These are phyloP conservation scores for Acer campestre DNA, from an alignment of 345 rosid species.

Conservation along the genomic window DNA sequence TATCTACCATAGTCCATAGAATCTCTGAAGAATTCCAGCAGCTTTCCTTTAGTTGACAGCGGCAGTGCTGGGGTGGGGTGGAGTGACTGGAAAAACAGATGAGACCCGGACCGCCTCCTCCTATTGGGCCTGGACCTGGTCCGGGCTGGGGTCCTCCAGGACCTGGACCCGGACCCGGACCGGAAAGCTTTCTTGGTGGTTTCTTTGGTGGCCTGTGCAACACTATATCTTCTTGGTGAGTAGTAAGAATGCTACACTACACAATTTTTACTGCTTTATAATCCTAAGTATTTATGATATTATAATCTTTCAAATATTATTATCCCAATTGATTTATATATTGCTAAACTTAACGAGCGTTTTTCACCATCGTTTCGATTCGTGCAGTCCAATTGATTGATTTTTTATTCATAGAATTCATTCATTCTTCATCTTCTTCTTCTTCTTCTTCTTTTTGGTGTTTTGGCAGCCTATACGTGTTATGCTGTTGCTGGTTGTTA, in stretches of 20 bases:
- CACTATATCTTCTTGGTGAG: constrained; percentile 33
- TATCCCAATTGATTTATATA: not conserved
- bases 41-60: not conserved
- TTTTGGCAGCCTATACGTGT: constrained; percentile 26
- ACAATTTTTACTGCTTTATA: not conserved
- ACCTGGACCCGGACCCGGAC: constrained; percentile 14
- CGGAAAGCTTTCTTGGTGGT: constrained; percentile 15
- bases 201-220: constrained; percentile 31
- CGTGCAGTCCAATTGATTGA: too few species aligned
- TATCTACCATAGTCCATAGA: not conserved
- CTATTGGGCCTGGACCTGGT: constrained; percentile 26
- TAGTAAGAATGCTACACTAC: not conserved
- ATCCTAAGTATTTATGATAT: not conserved
- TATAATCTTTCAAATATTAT: too few species aligned
- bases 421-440: too few species aligned
- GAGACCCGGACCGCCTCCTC: constrained; percentile 28
- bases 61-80: not conserved
- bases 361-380: too few species aligned
- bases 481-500: constrained; percentile 43
- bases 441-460: too few species aligned
- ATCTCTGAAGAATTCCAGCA: not conserved
- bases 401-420: too few species aligned
- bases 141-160: constrained; percentile 18
- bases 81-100: not conserved
- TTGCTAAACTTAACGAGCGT: too few species aligned